A percentile compares a stretch with the other conserved stretches of the same genome.
Conservation (phyloP, 1,284 basidiomycete species). For the Papiliotrema laurentii region DNA sequence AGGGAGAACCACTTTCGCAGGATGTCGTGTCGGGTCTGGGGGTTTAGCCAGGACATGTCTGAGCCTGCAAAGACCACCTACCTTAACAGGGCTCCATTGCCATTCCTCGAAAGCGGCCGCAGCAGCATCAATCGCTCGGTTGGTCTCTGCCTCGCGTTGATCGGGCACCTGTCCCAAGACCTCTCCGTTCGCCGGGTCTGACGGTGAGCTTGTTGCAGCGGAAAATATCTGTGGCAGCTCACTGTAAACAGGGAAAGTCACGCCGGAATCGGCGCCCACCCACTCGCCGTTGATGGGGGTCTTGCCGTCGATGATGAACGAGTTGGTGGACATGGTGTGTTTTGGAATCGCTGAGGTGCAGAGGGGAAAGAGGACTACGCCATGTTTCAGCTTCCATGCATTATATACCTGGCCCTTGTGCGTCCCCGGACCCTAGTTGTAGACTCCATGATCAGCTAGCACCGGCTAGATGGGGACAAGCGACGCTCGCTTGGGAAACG, state of each 20-base stretch:
- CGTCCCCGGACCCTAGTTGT: too few relatives aligned
- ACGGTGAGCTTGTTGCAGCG: not conserved
- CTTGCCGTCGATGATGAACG: too few relatives aligned
- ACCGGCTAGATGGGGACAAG: too few relatives aligned
- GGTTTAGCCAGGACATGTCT: not conserved
- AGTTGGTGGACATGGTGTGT: too few relatives aligned
- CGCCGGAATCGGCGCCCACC: slow-evolving; percentile 65
- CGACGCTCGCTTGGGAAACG: too few relatives aligned
- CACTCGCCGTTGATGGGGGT: slow-evolving; percentile 75
- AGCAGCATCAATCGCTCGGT: not conserved
- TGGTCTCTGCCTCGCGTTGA: not conserved
- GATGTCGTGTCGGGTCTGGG: slow-evolving; percentile 60
- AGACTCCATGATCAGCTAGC: too few relatives aligned
- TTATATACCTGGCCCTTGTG: too few relatives aligned
- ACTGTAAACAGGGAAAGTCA: slow-evolving; percentile 69
- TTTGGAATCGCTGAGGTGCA: too few relatives aligned
- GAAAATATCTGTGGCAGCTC: slow-evolving; percentile 31
- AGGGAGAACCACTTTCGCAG: slow-evolving; percentile 66
- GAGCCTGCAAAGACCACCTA: not conserved
- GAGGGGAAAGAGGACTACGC: too few relatives aligned
- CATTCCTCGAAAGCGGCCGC: not conserved
- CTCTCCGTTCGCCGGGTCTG: slow-evolving; percentile 76
- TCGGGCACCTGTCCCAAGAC: slow-evolving; percentile 61
- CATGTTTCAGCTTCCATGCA: too few relatives aligned
- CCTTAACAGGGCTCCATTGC: not conserved